Base-by-base conservation (phyloP, 441 rosid genomes). In the Gossypium davidsonii region DNA sequence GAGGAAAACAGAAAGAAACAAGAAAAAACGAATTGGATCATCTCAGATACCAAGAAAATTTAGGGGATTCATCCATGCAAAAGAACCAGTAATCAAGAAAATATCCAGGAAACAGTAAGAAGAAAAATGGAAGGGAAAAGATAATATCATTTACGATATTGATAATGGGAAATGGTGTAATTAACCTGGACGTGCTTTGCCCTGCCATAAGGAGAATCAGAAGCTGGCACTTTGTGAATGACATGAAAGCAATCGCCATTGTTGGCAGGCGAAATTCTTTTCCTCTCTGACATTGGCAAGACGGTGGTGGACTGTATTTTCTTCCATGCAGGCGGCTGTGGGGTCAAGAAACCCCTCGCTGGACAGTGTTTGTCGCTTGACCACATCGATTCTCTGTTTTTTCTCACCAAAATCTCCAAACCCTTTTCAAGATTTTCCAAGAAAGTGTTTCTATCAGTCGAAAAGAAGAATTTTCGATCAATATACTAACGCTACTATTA, bases 171-270 rank as follows among this genome's bases (percentile, higher is more conserved):
- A 1, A 34, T 10, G 26, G 49, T 7, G 1, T 2, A 6, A 14
- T 66, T 68, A 44, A 85, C 97, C 89, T 92, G 97, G 48, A 86
- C 89, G 60, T 86, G 91, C 78, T 92, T 92, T 63, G 97, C 96
- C 83, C 83, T 87, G 74, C 87, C 92, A 74, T 92, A 92, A 39
- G 97, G 96, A 53, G 97, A 92, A 73, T 92, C 90, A 15, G 91
- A 90, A 12, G 87, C 74, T 0, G 96, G 96, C 14, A 90, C 97
- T 69, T 90, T 92, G 76, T 90, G 90, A 25, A 86, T 74, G 70
- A 84, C 87, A 52, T 90, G 95, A 70, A 89, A 89, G 21, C 80
- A 76, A 75, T 86, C 90, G 12, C 78, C 82, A 26, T 75, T 80
- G 78, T 73, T 12, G 72, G 79, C 74, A 0, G 82, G 77, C 23